These are phyloP conservation scores for Taphrina betulina DNA, from an alignment of 1,139 yeast genomes.

Conservation along the genomic window DNA sequence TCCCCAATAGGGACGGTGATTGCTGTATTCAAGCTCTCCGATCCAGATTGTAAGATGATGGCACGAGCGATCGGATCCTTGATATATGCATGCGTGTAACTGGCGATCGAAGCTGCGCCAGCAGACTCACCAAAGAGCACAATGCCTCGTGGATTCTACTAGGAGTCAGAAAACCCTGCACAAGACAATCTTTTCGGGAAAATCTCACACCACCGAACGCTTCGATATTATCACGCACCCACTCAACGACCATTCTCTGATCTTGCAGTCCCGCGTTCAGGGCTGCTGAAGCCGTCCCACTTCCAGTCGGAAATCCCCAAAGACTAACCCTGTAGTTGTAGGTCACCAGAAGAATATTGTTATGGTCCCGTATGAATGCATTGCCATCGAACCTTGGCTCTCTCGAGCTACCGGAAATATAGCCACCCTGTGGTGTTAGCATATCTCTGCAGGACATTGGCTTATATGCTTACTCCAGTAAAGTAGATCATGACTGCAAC, in stretches of 20 bases:
- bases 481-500: too few relatives aligned
- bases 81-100: slow-evolving; percentile 21
- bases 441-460: too few relatives aligned
- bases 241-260: slow-evolving; percentile 44
- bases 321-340: slow-evolving; percentile 15
- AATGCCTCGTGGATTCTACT: slow-evolving; percentile 11
- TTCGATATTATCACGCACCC: slow-evolving; percentile 45
- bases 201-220: slow-evolving; percentile 47
- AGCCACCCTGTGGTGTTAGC: slow-evolving; percentile 17
- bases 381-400: slow-evolving; percentile 9
- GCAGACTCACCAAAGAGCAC: slow-evolving; percentile 45
- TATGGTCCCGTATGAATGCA: slow-evolving; percentile 21
- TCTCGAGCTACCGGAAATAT: slow-evolving; percentile 5
- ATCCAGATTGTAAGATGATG: slow-evolving; percentile 22
- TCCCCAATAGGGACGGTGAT: slow-evolving; percentile 11
- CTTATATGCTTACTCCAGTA: too few relatives aligned
- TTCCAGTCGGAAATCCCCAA: slow-evolving; percentile 28
- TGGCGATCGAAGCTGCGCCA: slow-evolving; percentile 39
- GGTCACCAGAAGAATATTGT: slow-evolving; percentile 13
- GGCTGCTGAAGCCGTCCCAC: slow-evolving; percentile 2
- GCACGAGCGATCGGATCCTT: slow-evolving; percentile 28
- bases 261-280: slow-evolving; percentile 45
- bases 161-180: background rate
- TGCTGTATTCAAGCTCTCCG: slow-evolving; percentile 15
- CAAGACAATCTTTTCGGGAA: slow-evolving; percentile 43